Evolutionary conservation across 352 stramenopile species (phyloP), one percentile per base, ranked within the genome.

Genomic region (Globisporangium nagaii): DNA sequence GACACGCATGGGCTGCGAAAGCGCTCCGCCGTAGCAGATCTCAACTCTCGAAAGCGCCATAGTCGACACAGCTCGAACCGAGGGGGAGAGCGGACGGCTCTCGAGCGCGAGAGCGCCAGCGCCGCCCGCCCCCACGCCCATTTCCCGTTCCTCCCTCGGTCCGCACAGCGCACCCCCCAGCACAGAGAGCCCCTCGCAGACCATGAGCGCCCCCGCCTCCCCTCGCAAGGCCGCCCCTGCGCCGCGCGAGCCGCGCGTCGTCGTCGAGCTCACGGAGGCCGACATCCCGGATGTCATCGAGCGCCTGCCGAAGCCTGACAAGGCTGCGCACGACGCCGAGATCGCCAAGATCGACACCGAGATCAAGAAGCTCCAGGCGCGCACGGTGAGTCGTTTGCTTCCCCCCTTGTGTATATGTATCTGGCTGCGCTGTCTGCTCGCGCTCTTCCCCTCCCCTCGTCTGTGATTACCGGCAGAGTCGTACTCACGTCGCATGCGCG

Each of bases 311-410:
- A 94, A 94, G 77, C 84, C 84, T 0, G 84, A 94, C 67, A 94
- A 98, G 76, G 84, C 86, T 0, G 86, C 79, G 19, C 89, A 98
- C 65, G 91, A 98, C 28, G 74, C 76, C 12, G 75, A 88, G 50
- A 72, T 98, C 50, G 65, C 70, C 34, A 79, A 68, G 54, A 75
- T 99, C 45, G 89, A 97, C 59, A 64, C 68, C 11, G 78, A 86
- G 41, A 98, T 98, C 62, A 96, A 98, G 66, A 84, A 87, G 64
- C 73, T 97, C n/a, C 90, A 97, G 69, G 83, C 87, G 36, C 85
- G 81, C 58, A 82, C 75, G 58, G 66, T 77, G 36, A 42, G 59
- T 69, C 19, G n/a, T 43, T 27, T 46, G 11, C 15, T 10, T 31
- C 32, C 24, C 13, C 12, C 8, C 7, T 42, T 40, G 19, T 57